Percentiles rank a stretch among this genome's conserved stretches.
phyloP scores from a whole-genome alignment of 192 early-diverging fungal species.

The Phycomyces blakesleeanus region DNA sequence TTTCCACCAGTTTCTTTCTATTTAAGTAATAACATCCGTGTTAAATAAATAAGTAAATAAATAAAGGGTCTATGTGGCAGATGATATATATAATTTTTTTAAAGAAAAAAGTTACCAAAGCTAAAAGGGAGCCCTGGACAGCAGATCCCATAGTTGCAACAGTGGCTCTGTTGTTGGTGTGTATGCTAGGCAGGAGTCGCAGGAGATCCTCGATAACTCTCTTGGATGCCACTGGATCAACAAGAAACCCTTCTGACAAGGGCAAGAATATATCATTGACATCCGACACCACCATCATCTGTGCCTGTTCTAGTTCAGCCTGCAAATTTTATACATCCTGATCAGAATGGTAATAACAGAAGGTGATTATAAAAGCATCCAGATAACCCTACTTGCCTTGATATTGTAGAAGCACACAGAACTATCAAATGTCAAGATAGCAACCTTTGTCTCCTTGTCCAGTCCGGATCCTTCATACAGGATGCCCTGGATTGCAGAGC shows the following conservation, averaged over 20 bases:
- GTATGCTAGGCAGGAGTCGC: constrained; percentile 77
- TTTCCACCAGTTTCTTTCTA: constrained; percentile 66
- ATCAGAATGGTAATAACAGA: constrained; percentile 14
- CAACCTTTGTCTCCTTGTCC: constrained; percentile 63
- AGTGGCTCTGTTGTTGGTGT: constrained; percentile 68
- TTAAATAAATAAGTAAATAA: too few species aligned
- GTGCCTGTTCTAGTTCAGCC: constrained; percentile 78
- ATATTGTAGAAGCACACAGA: constrained; percentile 95
- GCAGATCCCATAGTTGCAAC: constrained; percentile 82
- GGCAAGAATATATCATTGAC: constrained; percentile 93
- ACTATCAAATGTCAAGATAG: constrained; percentile 88
- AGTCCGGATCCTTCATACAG: constrained; percentile 58
- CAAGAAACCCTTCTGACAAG: constrained; percentile 85
- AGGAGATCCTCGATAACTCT: constrained; percentile 77
- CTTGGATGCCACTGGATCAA: constrained; percentile 78
- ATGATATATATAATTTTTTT: too few species aligned
- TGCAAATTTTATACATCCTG: constrained; percentile 3
- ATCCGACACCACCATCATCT: constrained; percentile 95
- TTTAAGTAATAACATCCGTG: neutral
- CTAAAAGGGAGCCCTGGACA: constrained; percentile 67
- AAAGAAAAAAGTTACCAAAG: too few species aligned
- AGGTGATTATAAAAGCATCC: neutral
- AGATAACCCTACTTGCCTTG: constrained; percentile 41
- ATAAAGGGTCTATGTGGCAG: too few species aligned
- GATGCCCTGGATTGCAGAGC: constrained; percentile 61